Evolutionary conservation across 345 rosid genomes (phyloP).

Genomic region (Eutrema japonicum): DNA sequence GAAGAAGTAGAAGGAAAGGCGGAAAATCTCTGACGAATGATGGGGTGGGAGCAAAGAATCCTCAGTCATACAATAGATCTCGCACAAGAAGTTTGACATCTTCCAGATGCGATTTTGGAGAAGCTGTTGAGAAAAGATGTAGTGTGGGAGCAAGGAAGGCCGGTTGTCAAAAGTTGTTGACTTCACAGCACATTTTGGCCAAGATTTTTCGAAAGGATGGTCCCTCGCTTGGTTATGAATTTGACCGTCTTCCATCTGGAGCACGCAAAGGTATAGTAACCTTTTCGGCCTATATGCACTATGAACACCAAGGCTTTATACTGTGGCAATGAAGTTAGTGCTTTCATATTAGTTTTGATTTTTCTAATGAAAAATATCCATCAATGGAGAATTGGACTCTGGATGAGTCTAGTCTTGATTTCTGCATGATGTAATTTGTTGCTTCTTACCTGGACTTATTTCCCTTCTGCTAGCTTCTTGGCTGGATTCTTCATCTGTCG

Average conservation of each 20-base stretch:
- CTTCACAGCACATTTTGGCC: conserved; percentile 63
- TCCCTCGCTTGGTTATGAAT: conserved; percentile 80
- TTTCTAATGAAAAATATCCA: not conserved
- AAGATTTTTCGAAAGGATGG: conserved; percentile 93
- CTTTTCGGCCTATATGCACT: not conserved
- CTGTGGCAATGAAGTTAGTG: not conserved
- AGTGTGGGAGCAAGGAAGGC: conserved; percentile 38
- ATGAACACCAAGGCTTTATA: conserved; percentile 6
- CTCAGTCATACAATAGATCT: conserved; percentile 8
- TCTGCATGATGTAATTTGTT: conserved; percentile 10
- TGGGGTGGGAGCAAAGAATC: conserved; percentile 28
- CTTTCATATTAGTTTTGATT: conserved; percentile 5
- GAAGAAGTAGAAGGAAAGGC: conserved; percentile 53
- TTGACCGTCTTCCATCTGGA: conserved; percentile 62
- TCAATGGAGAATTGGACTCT: not conserved
- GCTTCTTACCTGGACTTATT: conserved; percentile 27
- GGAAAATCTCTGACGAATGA: conserved; percentile 37
- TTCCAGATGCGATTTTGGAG: conserved; percentile 40
- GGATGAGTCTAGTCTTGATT: not conserved
- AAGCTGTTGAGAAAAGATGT: conserved; percentile 33
- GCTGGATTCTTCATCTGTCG: conserved; percentile 38
- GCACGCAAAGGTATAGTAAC: conserved; percentile 31
- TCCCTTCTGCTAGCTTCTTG: conserved; percentile 52
- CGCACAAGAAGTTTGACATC: conserved; percentile 28
- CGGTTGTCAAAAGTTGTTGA: conserved; percentile 53